Evolutionary conservation across 1,139 yeast species (phyloP), one percentile per base, ranked within the genome.

Genomic region (Casaregolazyma suthepensis): DNA sequence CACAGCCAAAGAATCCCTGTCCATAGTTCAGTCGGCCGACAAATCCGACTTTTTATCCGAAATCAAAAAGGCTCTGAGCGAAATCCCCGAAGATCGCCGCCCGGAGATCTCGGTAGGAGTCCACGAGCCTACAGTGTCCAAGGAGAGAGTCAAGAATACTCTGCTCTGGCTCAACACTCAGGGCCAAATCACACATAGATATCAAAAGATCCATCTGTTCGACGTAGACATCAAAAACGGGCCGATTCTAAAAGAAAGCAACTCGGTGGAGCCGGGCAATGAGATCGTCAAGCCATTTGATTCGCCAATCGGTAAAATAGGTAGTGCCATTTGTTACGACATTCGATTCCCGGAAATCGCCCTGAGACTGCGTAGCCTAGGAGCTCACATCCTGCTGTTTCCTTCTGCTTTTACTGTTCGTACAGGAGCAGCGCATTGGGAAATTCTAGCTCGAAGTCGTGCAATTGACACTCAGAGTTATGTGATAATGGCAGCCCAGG

Each of bases 391-490:
- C 31, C 63, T 93, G 29, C 79, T 91, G 1, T 93, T 75, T 62
- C 98, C 99, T 0, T 85, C 95, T 43, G 98, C 98, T 0, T 93
- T 94, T 72, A 91, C 98, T 0, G 80, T 87, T 63, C 81, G 84
- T 62, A 93, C 98, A 0, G 98, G 99, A 0, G 81, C 80, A 54
- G 93, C 93, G 0, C 98, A 93, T 64, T 93, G 98, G 96, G 82
- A 83, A 56, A 69, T 78, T 1, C 72, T 93, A 54, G 96, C 90
- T 1, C 75, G 82, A 43, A 84, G 96, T 0, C 74, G 97, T 48
- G 98, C 98, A 1, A 77, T 93, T 23, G 96, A 90, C 65, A 80
- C 93, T 1, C 98, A 93, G 67, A 76, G 87, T 61, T 93, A 79
- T 68, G 96, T 93, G 1, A 75, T 93, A 3, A 83, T 91, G 86